phyloP scores from a whole-genome alignment of 192 early-diverging fungal genomes.

The Coemansia umbellata region DNA sequence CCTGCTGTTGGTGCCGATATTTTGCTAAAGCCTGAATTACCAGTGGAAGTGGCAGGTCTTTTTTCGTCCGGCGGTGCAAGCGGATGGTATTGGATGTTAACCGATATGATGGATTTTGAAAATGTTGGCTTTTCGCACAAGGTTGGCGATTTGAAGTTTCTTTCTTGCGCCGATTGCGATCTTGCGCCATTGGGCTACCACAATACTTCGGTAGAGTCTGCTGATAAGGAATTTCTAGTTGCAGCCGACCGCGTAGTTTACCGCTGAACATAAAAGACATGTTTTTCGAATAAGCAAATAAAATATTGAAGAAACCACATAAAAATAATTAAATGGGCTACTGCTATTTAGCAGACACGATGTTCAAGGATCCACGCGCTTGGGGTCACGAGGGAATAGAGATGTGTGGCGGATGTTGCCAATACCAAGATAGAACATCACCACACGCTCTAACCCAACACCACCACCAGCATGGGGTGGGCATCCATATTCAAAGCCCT shows the following conservation, averaged over 20 bases:
- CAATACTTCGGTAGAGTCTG: constrained; percentile 27
- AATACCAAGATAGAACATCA: constrained; percentile 94
- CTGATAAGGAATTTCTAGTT: constrained; percentile 56
- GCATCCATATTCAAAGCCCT: constrained; percentile 94
- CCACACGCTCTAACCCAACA: constrained; percentile 93
- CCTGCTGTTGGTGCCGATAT: too few species aligned
- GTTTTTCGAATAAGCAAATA: not conserved
- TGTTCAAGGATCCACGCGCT: constrained; percentile 78
- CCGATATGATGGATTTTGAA: constrained; percentile 71
- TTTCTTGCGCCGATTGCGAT: constrained; percentile 77
- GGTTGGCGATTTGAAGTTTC: constrained; percentile 56
- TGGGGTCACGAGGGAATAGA: constrained; percentile 97
- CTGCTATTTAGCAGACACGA: not conserved
- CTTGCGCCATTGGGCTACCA: constrained; percentile 68
- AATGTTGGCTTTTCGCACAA: constrained; percentile 70
- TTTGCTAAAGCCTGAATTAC: too few species aligned
- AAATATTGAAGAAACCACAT: not conserved
- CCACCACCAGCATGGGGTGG: constrained; percentile 98
- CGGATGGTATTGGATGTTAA: constrained; percentile 56
- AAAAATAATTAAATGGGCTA: not conserved
- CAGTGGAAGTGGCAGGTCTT: too few species aligned
- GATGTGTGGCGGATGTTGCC: constrained; percentile 89
- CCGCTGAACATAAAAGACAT: not conserved
- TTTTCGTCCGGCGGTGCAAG: not conserved
- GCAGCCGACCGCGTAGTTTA: constrained; percentile 62